Conservation (phyloP, 768 basidiomycete species). For the Tylopilus intermedius region DNA sequence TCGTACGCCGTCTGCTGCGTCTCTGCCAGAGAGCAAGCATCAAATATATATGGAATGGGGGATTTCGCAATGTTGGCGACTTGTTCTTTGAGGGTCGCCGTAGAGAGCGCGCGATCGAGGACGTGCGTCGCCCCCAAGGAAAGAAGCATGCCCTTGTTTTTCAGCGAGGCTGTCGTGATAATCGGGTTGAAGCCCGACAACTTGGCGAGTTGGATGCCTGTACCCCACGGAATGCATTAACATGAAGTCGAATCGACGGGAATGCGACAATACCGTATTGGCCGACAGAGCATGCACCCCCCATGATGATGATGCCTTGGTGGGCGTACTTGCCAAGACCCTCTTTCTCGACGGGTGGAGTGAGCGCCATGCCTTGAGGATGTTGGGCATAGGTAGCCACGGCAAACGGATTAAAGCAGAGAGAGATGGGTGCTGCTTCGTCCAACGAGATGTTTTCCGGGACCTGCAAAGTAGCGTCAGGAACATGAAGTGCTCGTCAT, state of each 20-base stretch:
- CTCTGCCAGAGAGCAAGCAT: conserved; percentile 26
- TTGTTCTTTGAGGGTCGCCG: conserved; percentile 7
- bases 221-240: not conserved
- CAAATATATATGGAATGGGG: conserved; percentile 14
- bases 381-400: conserved; percentile 29
- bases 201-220: conserved; percentile 32
- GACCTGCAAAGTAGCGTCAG: conserved; percentile 16
- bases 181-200: conserved; percentile 33
- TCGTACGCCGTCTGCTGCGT: conserved; percentile 31
- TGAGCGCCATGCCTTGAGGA: conserved; percentile 23
- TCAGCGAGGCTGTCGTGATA: conserved; percentile 34
- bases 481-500: not conserved
- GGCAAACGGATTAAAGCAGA: conserved; percentile 31
- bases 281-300: conserved; percentile 37
- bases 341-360: conserved; percentile 24
- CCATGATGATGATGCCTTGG: conserved; percentile 31
- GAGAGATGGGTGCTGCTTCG: conserved; percentile 33
- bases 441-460: conserved; percentile 33
- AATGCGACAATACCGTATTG: conserved; percentile 28
- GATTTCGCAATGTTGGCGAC: not conserved
- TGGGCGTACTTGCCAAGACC: conserved; percentile 30
- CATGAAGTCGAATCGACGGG: not conserved
- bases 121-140: conserved; percentile 36
- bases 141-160: conserved; percentile 26
- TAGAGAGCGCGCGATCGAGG: conserved; percentile 26